Conservation (phyloP, 192 early-diverging fungal genomes). For the Entomortierella beljakovae region DNA sequence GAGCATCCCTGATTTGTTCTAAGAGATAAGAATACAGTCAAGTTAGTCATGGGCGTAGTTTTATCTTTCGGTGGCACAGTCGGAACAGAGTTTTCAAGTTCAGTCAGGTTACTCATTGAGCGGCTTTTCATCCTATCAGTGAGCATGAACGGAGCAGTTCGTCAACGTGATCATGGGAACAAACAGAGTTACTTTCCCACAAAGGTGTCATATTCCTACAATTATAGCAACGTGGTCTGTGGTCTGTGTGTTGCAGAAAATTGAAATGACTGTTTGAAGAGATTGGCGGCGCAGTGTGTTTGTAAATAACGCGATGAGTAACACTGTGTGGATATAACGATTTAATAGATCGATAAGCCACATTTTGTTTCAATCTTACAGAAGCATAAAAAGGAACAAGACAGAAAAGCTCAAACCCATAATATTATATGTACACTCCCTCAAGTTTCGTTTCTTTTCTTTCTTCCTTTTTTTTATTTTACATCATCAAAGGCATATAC, state of each 20-base stretch:
- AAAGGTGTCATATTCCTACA: not conserved
- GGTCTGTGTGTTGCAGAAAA: conserved; percentile 9
- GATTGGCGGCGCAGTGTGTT: conserved; percentile 7
- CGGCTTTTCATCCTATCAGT: too few species aligned
- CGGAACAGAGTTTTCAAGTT: not conserved
- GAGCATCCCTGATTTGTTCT: not conserved
- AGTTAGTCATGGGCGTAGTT: not conserved
- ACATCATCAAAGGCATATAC: conserved; percentile 15
- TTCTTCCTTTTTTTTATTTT: not conserved
- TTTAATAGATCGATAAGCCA: conserved; percentile 1
- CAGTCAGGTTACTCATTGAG: not conserved
- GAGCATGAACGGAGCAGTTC: too few species aligned
- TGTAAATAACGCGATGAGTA: conserved; percentile 38
- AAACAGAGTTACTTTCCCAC: conserved; percentile 9
- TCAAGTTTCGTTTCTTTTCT: not conserved
- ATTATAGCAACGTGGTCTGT: not conserved
- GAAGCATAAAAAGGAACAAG: not conserved
- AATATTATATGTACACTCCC: too few species aligned
- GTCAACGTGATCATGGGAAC: not conserved
- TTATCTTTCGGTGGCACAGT: not conserved
- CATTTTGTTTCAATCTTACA: not conserved
- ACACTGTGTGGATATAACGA: conserved; percentile 27
- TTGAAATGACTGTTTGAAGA: too few species aligned
- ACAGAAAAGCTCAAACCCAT: too few species aligned
- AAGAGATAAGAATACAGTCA: not conserved